Base-by-base conservation (phyloP, 2,329 filamentous ascomycete genomes). In the Pseudogymnoascus sp. region DNA sequence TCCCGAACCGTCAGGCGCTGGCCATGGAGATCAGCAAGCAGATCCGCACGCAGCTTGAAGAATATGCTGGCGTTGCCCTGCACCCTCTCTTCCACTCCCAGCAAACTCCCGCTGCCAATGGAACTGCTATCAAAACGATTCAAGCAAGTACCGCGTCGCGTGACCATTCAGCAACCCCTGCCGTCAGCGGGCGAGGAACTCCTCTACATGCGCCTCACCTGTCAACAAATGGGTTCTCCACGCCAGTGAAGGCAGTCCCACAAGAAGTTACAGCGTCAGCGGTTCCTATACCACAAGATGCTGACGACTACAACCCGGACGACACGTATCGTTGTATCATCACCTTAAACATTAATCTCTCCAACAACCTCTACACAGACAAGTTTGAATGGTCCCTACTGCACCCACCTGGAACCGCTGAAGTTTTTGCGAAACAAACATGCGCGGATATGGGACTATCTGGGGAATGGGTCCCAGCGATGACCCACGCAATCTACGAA, bases 371-470 rank as follows among this genome's bases (percentile, higher is more conserved):
- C 11, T 97, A 97, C 75, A 96, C 91, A 3, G 95, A 99, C 80
- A 96, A 93, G 72, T 97, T 99, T 68, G 93, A 97, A 74, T 97
- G 93, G 93, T 97, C 93, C 4, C 80, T 99, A 18, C 81, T 96
- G 16, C 93, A 97, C 71, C 92, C 93, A 2, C 89, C 92, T 1
- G 93, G 93, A 21, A 92, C 93, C 45, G 91, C 95, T 0, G 93
- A 99, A 75, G 86, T 88, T 11, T 97, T 97, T 74, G 93, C 95
- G 36, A 91, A 91, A 73, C 86, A 91, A 68, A 97, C 95, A 0
- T 97, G 95, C 73, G 90, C 91, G 29, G 95, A 99, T 73, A 80
- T 99, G 7, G 93, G 93, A 5, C 79, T 99, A 62, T 83, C 87
- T 5, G 91, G 92, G 54, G 95, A 99, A 77, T 99, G 95, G 92